Conservation (phyloP, 441 rosid species). For the Macaranga tanarius region DNA sequence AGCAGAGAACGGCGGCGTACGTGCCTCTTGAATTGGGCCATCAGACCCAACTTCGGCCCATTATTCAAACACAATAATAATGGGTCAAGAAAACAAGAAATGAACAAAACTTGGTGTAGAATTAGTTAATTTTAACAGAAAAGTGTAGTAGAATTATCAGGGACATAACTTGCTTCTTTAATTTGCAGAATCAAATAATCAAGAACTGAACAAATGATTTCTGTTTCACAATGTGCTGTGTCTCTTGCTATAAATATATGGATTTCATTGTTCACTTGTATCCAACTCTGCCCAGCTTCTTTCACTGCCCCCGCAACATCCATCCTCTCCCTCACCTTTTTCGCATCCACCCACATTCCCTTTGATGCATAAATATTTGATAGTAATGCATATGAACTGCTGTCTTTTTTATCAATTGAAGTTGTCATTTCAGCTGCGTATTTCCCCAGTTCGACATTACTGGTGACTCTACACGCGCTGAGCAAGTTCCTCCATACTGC, state of each 20-base stretch:
- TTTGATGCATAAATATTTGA: conserved; percentile 60
- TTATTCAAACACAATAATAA: not conserved
- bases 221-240: conserved; percentile 10
- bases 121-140: too few relatives aligned
- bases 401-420: conserved; percentile 52
- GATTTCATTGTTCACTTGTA: conserved; percentile 25
- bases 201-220: conserved; percentile 35
- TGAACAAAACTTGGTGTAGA: too few relatives aligned
- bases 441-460: conserved; percentile 54
- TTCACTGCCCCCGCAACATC: conserved; percentile 52
- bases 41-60: not conserved
- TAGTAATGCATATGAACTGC: conserved; percentile 59
- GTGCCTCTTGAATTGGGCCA: not conserved
- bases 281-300: conserved; percentile 76
- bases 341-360: conserved; percentile 73
- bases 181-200: conserved; percentile 47
- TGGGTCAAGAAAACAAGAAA: too few relatives aligned
- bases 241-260: conserved; percentile 55
- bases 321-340: conserved; percentile 64
- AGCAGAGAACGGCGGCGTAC: too few relatives aligned
- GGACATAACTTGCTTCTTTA: conserved; percentile 33
- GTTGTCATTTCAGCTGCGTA: conserved; percentile 73
- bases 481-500: conserved; percentile 70
- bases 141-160: conserved; percentile 15
- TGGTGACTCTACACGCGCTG: conserved; percentile 45